These are phyloP conservation scores for Auxenochlorella pyrenoidosa DNA, from an alignment of 139 green algal genomes.

Conservation along the genomic window DNA sequence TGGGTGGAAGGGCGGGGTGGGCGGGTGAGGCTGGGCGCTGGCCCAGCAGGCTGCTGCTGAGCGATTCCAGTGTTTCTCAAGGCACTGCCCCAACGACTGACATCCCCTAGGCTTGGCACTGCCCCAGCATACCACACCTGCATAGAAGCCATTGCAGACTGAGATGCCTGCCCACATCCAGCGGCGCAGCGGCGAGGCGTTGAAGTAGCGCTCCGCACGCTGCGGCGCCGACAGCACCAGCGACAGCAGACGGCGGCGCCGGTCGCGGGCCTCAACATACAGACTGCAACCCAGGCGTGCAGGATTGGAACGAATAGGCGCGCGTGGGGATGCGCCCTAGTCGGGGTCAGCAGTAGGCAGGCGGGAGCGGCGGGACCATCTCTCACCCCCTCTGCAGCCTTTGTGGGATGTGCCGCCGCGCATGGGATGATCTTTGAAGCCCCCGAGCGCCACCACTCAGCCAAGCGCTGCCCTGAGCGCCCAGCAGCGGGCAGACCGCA, in stretches of 20 bases:
- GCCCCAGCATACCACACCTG: background rate
- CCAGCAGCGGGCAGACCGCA: too few relatives aligned
- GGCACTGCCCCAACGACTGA: background rate
- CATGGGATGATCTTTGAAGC: too few relatives aligned
- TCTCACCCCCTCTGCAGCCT: too few relatives aligned
- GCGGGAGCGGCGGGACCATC: too few relatives aligned
- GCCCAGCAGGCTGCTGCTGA: background rate
- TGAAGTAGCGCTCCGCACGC: slow-evolving; percentile 17
- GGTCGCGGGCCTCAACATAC: background rate
- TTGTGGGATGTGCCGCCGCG: too few relatives aligned
- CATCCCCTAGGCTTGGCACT: background rate
- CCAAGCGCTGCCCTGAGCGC: too few relatives aligned
- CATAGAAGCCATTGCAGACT: slow-evolving; percentile 12
- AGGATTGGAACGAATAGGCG: too few relatives aligned
- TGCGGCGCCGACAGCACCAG: slow-evolving; percentile 22
- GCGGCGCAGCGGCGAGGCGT: background rate
- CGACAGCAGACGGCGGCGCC: slow-evolving; percentile 5
- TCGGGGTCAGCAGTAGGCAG: too few relatives aligned
- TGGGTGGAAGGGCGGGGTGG: slow-evolving; percentile 32
- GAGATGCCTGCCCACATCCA: slow-evolving; percentile 27
- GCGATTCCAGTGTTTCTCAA: background rate
- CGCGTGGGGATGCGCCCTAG: too few relatives aligned
- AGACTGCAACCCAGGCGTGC: too few relatives aligned
- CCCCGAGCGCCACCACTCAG: too few relatives aligned
- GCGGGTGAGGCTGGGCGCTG: background rate